Conservation (phyloP, 305 asterid species). For the Fraxinus albicans region DNA sequence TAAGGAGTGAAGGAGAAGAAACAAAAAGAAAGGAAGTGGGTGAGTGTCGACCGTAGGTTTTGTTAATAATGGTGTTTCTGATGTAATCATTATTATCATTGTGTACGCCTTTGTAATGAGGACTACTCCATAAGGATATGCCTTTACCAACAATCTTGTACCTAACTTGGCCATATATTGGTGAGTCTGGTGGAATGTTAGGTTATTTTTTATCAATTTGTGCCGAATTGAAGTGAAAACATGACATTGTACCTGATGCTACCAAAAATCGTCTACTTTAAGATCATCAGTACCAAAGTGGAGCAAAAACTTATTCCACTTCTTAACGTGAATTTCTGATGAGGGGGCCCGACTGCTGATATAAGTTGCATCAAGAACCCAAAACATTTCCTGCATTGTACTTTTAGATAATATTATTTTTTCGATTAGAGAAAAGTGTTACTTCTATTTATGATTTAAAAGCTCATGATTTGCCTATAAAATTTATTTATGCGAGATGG, state of each 20-base stretch:
- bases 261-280: too few relatives aligned
- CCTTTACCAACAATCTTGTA: constrained; percentile 16
- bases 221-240: constrained; percentile 1
- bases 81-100: background rate
- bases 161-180: constrained; percentile 20
- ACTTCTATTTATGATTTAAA: background rate
- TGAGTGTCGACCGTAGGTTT: constrained; percentile 7
- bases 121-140: background rate
- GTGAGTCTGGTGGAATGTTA: constrained; percentile 26
- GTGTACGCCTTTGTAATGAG: background rate
- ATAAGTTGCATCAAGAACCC: background rate
- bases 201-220: constrained; percentile 13
- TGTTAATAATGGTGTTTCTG: constrained; percentile 9
- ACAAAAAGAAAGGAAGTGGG: constrained; percentile 19
- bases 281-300: background rate
- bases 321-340: background rate
- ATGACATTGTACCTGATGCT: background rate
- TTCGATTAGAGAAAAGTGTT: background rate
- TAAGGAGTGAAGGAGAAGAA: constrained; percentile 16
- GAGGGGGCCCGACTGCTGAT: background rate
- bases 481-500: background rate
- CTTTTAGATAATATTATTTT: background rate
- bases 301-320: background rate
- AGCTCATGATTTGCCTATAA: background rate
- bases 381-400: background rate